Evolutionary conservation across 495 filamentous ascomycete genomes (phyloP).

Genomic region (Podospora conica): DNA sequence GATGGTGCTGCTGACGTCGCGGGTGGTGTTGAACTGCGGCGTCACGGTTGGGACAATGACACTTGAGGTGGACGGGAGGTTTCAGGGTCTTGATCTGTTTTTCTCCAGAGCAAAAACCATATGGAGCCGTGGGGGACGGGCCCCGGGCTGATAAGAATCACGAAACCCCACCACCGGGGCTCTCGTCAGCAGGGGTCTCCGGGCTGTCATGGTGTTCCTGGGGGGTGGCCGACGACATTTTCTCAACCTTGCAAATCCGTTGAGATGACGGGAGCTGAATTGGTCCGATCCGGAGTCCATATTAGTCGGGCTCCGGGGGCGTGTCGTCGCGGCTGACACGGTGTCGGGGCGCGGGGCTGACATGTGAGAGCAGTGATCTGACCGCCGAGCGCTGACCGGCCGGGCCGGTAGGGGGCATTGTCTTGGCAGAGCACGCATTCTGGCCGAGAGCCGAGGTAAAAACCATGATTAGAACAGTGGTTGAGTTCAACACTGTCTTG

Average conservation of each 20-base stretch:
- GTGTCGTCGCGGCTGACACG: not conserved
- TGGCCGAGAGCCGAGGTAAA: not conserved
- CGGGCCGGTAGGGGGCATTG: not conserved
- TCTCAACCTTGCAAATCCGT: not conserved
- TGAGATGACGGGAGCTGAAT: not conserved
- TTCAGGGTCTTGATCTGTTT: not conserved
- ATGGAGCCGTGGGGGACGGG: not conserved
- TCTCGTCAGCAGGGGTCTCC: not conserved
- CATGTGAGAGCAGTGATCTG: not conserved
- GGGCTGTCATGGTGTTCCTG: not conserved
- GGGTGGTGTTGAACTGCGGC: not conserved
- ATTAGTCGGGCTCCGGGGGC: not conserved
- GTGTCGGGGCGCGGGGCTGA: not conserved
- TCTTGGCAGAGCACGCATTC: not conserved
- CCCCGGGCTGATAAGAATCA: not conserved
- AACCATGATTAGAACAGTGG: not conserved
- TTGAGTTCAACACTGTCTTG: not conserved
- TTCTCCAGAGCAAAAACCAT: not conserved
- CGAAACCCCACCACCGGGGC: not conserved
- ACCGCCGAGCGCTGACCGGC: not conserved
- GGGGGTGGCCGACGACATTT: not conserved
- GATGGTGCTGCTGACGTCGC: not conserved
- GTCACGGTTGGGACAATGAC: not conserved
- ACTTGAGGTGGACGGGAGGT: not conserved
- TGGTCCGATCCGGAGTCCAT: not conserved